phyloP scores from a whole-genome alignment of 2,329 filamentous ascomycete genomes.

The Penicillium fuscoglaucum region DNA sequence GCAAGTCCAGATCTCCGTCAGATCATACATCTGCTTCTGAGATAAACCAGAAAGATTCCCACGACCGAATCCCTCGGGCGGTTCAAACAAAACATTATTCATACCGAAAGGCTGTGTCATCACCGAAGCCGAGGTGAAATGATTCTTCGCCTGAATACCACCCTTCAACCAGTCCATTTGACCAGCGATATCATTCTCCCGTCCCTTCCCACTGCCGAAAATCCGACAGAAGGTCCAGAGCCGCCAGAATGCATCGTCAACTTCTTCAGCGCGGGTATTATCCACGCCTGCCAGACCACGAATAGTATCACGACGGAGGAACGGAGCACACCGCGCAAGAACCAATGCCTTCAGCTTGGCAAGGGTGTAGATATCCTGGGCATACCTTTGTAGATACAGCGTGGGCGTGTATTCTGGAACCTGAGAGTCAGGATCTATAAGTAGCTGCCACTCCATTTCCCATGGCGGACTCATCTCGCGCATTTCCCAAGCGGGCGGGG shows the following conservation, averaged over 20 bases:
- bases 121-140: constrained; percentile 43
- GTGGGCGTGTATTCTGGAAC: constrained; percentile 55
- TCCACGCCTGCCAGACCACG: constrained; percentile 53
- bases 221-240: constrained; percentile 67
- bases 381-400: constrained; percentile 54
- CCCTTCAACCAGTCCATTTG: constrained; percentile 66
- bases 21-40: constrained; percentile 60
- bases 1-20: constrained; percentile 66
- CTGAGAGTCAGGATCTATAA: constrained; percentile 48
- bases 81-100: constrained; percentile 55
- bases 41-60: constrained; percentile 58
- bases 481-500: constrained; percentile 60
- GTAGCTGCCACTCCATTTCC: constrained; percentile 42
- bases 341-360: constrained; percentile 58
- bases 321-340: constrained; percentile 56
- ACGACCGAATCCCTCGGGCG: constrained; percentile 58
- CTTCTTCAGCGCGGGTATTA: constrained; percentile 49
- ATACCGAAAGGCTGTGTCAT: constrained; percentile 53
- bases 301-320: constrained; percentile 58
- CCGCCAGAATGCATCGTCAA: constrained; percentile 64
- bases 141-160: constrained; percentile 52
- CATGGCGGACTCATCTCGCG: constrained; percentile 59
- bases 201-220: constrained; percentile 59
- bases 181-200: constrained; percentile 59
- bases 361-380: constrained; percentile 55